Conservation (phyloP, 805 yeast genomes). For the Lipomyces yamanashiensis region DNA sequence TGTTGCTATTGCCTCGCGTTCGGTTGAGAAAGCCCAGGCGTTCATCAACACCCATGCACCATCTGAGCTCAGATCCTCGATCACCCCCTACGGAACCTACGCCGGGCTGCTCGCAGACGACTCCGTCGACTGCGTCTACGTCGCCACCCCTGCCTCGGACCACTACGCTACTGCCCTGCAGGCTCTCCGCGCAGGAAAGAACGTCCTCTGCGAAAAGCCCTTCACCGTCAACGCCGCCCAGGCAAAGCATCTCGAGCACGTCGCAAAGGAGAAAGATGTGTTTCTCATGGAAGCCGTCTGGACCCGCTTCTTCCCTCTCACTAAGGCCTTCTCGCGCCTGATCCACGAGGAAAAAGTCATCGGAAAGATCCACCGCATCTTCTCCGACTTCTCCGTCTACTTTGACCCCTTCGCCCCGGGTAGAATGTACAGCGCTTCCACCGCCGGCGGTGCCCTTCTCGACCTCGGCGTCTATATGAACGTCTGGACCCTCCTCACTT, state of each 20-base stretch:
- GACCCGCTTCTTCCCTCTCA: conserved; percentile 53
- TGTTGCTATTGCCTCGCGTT: conserved; percentile 41
- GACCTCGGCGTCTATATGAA: conserved; percentile 61
- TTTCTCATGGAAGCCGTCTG: conserved; percentile 65
- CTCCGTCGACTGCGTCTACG: conserved; percentile 53
- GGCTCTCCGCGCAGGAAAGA: conserved; percentile 52
- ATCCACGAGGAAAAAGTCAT: conserved; percentile 50
- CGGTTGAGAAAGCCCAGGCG: conserved; percentile 38
- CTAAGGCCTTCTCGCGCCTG: conserved; percentile 46
- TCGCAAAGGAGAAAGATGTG: conserved; percentile 52
- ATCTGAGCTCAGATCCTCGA: conserved; percentile 16
- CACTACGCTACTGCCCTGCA: conserved; percentile 53
- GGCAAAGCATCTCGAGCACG: conserved; percentile 49
- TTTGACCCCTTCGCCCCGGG: conserved; percentile 41
- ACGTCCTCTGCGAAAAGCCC: conserved; percentile 62
- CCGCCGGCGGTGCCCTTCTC: conserved; percentile 64
- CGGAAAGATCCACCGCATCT: conserved; percentile 54
- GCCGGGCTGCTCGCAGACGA: conserved; percentile 50
- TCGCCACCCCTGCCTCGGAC: conserved; percentile 58
- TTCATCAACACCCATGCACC: conserved; percentile 37
- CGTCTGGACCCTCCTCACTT: conserved; percentile 46
- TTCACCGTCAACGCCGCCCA: conserved; percentile 55
- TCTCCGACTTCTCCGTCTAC: conserved; percentile 50
- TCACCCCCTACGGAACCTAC: conserved; percentile 42
- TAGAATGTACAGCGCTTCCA: conserved; percentile 51